phyloP scores from a whole-genome alignment of 2,329 filamentous ascomycete species.

The Fusarium zealandicum region DNA sequence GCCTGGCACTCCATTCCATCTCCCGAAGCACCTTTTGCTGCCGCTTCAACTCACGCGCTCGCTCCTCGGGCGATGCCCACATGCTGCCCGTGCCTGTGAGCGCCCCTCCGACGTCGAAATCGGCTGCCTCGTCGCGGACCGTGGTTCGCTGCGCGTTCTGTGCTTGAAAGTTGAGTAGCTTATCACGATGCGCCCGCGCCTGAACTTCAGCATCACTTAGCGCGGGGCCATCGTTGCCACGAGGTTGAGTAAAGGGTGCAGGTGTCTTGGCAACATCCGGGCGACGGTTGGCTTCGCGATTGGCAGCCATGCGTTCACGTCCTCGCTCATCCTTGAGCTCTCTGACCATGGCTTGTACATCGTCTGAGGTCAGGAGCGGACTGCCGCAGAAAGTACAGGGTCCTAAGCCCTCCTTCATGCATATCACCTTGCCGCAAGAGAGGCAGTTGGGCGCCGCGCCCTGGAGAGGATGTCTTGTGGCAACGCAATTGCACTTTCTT shows the following conservation, averaged over 20 bases:
- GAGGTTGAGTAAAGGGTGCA: slow-evolving; percentile 63
- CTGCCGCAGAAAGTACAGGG: slow-evolving; percentile 90
- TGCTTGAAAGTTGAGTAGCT: slow-evolving; percentile 80
- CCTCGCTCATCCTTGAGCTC: slow-evolving; percentile 86
- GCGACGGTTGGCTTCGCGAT: slow-evolving; percentile 73
- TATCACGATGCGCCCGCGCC: slow-evolving; percentile 81
- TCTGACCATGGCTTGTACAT: slow-evolving; percentile 85
- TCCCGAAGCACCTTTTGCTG: slow-evolving; percentile 86
- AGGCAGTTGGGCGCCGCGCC: slow-evolving; percentile 93
- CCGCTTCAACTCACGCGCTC: slow-evolving; percentile 81
- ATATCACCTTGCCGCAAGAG: slow-evolving; percentile 92
- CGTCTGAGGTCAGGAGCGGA: slow-evolving; percentile 72
- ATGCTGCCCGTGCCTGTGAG: slow-evolving; percentile 61
- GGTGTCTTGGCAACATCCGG: slow-evolving; percentile 70
- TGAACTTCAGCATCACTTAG: slow-evolving; percentile 67
- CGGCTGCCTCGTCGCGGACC: slow-evolving; percentile 82
- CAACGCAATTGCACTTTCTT: slow-evolving; percentile 86
- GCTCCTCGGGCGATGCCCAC: slow-evolving; percentile 85
- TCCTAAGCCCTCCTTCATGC: slow-evolving; percentile 90
- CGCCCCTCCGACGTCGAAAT: slow-evolving; percentile 62
- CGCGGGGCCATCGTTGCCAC: slow-evolving; percentile 46
- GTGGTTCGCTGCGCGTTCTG: slow-evolving; percentile 85
- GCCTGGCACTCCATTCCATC: slow-evolving; percentile 83
- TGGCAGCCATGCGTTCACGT: slow-evolving; percentile 82
- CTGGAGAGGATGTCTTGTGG: slow-evolving; percentile 84